phyloP scores from a whole-genome alignment of 192 early-diverging fungal species.

The Podila verticillata region DNA sequence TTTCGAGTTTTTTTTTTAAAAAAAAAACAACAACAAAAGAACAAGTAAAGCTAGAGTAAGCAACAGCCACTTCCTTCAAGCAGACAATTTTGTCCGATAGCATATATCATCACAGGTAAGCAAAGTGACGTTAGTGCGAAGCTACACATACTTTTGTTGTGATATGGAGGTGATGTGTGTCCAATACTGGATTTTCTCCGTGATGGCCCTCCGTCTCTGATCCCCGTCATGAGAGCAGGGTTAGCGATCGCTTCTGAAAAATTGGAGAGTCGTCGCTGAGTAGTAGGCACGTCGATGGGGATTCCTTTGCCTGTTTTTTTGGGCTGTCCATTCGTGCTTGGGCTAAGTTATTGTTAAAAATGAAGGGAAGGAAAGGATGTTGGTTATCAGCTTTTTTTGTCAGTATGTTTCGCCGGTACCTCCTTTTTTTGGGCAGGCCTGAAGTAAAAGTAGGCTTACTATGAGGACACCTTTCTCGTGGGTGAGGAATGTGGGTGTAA shows the following conservation, averaged over 20 bases:
- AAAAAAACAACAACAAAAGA: too few relatives aligned
- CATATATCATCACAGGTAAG: neutral
- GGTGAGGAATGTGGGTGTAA: too few relatives aligned
- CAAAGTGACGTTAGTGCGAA: too few relatives aligned
- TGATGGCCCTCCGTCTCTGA: constrained; percentile 7
- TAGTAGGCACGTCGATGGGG: constrained; percentile 31
- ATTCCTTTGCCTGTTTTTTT: constrained; percentile 19
- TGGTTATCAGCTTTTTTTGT: too few relatives aligned
- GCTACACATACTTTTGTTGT: neutral
- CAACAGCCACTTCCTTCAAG: neutral
- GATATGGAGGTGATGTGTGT: neutral
- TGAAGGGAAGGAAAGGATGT: neutral
- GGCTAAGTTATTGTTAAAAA: neutral
- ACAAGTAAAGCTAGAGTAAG: neutral
- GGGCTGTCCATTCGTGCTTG: neutral
- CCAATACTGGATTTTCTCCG: constrained; percentile 10
- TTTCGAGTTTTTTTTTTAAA: too few relatives aligned
- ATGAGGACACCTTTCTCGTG: too few relatives aligned
- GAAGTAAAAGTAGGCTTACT: too few relatives aligned
- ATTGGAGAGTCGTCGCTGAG: constrained; percentile 8
- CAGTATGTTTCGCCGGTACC: too few relatives aligned
- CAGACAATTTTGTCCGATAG: too few relatives aligned
- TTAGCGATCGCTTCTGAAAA: neutral
- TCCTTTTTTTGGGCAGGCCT: too few relatives aligned
- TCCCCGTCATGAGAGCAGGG: constrained; percentile 20